Evolutionary conservation across 208 protist genomes (phyloP).

Genomic region (Acanthamoeba castellanii): DNA sequence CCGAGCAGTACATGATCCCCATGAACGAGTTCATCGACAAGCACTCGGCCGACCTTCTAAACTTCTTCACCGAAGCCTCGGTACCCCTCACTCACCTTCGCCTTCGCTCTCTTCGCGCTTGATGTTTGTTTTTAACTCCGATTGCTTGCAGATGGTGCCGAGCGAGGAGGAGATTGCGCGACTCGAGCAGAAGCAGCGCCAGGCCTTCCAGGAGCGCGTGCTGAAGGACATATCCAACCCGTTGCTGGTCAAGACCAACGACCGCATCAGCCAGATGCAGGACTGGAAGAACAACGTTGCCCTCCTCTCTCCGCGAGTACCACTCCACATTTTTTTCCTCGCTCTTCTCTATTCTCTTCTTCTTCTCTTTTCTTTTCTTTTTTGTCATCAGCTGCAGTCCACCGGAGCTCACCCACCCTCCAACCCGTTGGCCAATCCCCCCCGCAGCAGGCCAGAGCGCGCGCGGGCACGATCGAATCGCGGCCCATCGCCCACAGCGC

Average conservation of each 20-base stretch:
- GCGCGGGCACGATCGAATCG: neutral
- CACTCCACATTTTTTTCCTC: neutral
- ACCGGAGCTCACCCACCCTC: no score
- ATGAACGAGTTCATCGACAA: slow-evolving; percentile 68
- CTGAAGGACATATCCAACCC: slow-evolving; percentile 58
- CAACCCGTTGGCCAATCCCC: neutral
- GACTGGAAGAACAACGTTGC: slow-evolving; percentile 62
- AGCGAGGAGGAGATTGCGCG: slow-evolving; percentile 60
- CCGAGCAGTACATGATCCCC: slow-evolving; percentile 71
- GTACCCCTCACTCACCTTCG: neutral
- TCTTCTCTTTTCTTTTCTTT: neutral
- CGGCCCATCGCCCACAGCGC: neutral
- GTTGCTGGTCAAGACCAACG: neutral
- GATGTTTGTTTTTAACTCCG: neutral
- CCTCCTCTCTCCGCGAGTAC: slow-evolving; percentile 24
- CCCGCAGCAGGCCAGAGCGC: neutral
- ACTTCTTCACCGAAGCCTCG: slow-evolving; percentile 37
- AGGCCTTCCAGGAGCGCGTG: slow-evolving; percentile 64
- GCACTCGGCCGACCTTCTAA: slow-evolving; percentile 33
- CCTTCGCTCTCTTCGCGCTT: neutral
- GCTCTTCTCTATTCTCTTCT: neutral
- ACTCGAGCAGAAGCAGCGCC: slow-evolving; percentile 52
- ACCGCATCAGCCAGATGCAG: slow-evolving; percentile 23
- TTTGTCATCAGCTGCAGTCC: neutral
- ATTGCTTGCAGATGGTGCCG: neutral